Base-by-base conservation (phyloP, 139 green algal genomes). In the Chlorokybus atmophyticus region DNA sequence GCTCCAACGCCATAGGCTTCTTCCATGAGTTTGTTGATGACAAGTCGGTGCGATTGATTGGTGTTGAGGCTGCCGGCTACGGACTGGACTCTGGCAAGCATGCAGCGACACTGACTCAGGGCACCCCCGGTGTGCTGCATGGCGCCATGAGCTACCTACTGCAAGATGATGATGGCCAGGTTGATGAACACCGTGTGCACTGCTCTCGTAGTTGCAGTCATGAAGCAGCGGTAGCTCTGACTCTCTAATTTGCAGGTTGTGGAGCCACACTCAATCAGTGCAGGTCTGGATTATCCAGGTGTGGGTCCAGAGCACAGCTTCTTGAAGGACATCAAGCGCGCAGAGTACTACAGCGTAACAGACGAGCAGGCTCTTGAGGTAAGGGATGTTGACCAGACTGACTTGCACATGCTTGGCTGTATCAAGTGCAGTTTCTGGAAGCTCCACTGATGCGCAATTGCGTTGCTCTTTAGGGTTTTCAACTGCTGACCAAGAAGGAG, bases 1-100 rank as follows among this genome's bases (percentile, higher is more conserved):
- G 92, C 58, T 94, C 82, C 55, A 99, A 99, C 63, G 89, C 92
- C 29, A 99, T 99, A 54, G 92, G 92, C 23, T 79, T 98, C 44
- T 98, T 98, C 75, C 70, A 97, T 69, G 90, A 97, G 58, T 96
- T 95, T 55, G 73, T 95, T 29, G 78, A 96, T 32, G 90, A 98
- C 29, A 73, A 79, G 29, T 56, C 77, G 56, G 78, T 95, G 51
- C 74, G 86, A 31, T 31, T 78, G 2, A 64, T 75, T 3, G 77
- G 77, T 38, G 60, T 79, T 32, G 71, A 81, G 62, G 75, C 66
- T 14, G 75, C 79, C n/a, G 88, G 88, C 19, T 71, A 93, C 50
- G 92, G 92, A 48, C 66, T 97, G 1, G 61, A 87, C 66, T 66
- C 60, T 5, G 56, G 71, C 68, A 94, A 94, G 81, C 92, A 99